Evolutionary conservation across 495 filamentous ascomycete species (phyloP).

Genomic region (Aspergillus indologenus): DNA sequence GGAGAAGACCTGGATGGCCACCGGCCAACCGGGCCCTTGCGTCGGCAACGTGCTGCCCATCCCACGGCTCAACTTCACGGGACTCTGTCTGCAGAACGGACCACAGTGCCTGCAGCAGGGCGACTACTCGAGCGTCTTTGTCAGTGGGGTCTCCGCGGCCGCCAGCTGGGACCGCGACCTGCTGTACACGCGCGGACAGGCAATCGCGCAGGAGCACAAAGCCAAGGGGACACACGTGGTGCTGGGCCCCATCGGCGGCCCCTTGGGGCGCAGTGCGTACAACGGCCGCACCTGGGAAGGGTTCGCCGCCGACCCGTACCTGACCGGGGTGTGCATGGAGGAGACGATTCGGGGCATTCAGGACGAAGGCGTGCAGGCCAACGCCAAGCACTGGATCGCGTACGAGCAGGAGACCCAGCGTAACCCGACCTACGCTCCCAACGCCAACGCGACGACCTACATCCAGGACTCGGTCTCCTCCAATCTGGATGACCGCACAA

Average conservation of each 20-base stretch:
- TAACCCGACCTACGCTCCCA: conserved; percentile 28
- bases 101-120: conserved; percentile 50
- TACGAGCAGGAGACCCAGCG: conserved; percentile 55
- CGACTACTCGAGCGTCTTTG: conserved; percentile 52
- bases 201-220: conserved; percentile 54
- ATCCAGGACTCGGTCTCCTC: conserved; percentile 63
- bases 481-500: conserved; percentile 62
- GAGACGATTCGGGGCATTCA: conserved; percentile 56
- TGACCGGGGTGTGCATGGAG: conserved; percentile 53
- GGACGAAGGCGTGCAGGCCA: conserved; percentile 54
- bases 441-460: conserved; percentile 72
- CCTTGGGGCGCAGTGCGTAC: conserved; percentile 48
- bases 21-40: conserved; percentile 66
- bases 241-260: conserved; percentile 51
- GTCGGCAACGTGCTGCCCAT: conserved; percentile 68
- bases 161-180: conserved; percentile 67
- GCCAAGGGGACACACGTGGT: conserved; percentile 53
- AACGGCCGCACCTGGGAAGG: conserved; percentile 72
- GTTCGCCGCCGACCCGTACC: conserved; percentile 64
- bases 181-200: conserved; percentile 61
- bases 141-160: conserved; percentile 57
- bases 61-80: conserved; percentile 38
- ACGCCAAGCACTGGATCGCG: conserved; percentile 57
- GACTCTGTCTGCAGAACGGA: conserved; percentile 54
- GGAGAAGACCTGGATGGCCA: conserved; percentile 83